Evolutionary conservation across 345 rosid species (phyloP).

Genomic region (Ceriops zippeliana): DNA sequence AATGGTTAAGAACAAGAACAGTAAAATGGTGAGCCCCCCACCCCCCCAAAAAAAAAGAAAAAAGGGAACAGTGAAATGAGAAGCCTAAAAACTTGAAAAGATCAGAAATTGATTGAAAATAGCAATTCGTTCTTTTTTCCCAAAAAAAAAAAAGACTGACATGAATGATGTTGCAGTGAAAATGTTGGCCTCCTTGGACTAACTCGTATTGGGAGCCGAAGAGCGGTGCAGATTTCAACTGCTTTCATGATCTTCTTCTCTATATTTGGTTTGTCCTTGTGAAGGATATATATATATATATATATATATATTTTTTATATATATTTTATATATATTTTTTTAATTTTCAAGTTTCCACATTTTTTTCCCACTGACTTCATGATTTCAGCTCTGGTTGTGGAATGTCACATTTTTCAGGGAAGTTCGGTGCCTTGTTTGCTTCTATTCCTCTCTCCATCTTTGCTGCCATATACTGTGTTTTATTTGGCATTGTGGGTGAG

Average conservation of each 20-base stretch:
- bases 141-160: neutral
- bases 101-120: neutral
- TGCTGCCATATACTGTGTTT: conserved; percentile 81
- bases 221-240: conserved; percentile 90
- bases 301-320: too few relatives aligned
- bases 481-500: conserved; percentile 92
- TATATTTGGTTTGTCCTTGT: conserved; percentile 66
- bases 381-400: neutral
- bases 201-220: conserved; percentile 88
- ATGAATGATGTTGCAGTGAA: conserved; percentile 56
- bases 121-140: neutral
- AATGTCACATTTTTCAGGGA: conserved; percentile 46
- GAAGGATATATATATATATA: neutral
- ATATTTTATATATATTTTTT: too few relatives aligned
- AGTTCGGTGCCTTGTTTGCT: conserved; percentile 95
- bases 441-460: conserved; percentile 93
- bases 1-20: neutral
- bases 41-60: too few relatives aligned
- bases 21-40: neutral
- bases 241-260: conserved; percentile 97
- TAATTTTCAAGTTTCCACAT: neutral
- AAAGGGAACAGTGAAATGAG: too few relatives aligned
- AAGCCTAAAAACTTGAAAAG: neutral
- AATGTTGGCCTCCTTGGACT: conserved; percentile 93
- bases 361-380: neutral